Evolutionary conservation across 139 green algal species (phyloP), one percentile per base, ranked within the genome.

Genomic region (Coccomyxa sp.): DNA sequence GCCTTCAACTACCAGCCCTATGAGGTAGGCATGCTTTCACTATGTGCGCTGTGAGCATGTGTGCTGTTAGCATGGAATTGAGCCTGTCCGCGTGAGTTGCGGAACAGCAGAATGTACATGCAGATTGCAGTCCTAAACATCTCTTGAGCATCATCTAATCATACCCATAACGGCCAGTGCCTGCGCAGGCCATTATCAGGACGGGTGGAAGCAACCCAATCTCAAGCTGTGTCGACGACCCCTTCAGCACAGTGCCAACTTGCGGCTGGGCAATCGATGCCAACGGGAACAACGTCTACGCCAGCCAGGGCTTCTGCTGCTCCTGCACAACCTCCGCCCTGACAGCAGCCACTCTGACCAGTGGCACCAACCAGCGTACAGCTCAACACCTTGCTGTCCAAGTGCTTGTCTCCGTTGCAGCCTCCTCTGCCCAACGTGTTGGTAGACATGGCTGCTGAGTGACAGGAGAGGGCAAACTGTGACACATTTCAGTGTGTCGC

Each of bases 251-350:
- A 3, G 64, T 68, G 7, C 89, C 93, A 33, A 95, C 90, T 22
- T 97, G 93, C 82, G 90, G 90, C 27, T 97, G 89, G 88, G 91
- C 89, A 70, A 82, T 76, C 8, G 40, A 79, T 3, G 39, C 4
- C 0, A 76, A 6, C 37, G 79, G 18, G 78, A 79, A 39, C 7
- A 68, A 76, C 31, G 85, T 89, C 34, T 16, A 16, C 75, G 84
- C 94, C 83, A 93, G 86, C 39, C 93, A 97, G 78, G 93, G 93
- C 54, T 97, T 97, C 76, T 91, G 85, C 41, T 97, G 93, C 79
- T 14, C 74, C 5, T 97, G 93, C 83, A 74, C 72, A 36, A 35
- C 70, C 1, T 39, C 41, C 9, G 82, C 89, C 73, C 79, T 91
- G 12, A 85, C 79, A 68, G 85, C 86, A 58, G 81, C 81, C 29